Percentiles rank a stretch among this genome's conserved stretches.
These are phyloP conservation scores for Phialophora macrospora DNA, from an alignment of 2,329 filamentous ascomycete species.

Conservation along the genomic window DNA sequence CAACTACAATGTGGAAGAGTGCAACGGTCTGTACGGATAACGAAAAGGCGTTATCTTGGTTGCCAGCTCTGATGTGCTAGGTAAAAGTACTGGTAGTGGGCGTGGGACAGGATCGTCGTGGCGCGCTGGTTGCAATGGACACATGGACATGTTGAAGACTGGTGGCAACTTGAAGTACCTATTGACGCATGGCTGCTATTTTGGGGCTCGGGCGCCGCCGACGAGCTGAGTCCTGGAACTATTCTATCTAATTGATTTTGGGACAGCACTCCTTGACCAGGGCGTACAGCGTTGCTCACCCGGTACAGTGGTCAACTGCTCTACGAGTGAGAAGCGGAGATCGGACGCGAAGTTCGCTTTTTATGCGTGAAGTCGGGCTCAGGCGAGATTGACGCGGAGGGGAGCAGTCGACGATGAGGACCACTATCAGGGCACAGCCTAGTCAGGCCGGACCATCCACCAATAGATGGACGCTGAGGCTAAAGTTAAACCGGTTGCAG, in stretches of 20 bases:
- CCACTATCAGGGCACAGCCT: background rate
- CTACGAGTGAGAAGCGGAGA: background rate
- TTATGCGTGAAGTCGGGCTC: too few species aligned
- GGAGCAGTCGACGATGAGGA: background rate
- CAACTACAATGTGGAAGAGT: background rate
- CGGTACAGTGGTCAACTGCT: background rate
- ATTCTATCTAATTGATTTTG: background rate
- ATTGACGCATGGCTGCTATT: background rate
- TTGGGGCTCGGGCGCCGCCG: background rate
- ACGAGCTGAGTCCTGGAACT: background rate
- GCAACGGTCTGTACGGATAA: background rate
- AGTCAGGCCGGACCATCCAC: background rate
- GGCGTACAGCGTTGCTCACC: background rate
- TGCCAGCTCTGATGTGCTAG: background rate
- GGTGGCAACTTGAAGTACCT: background rate
- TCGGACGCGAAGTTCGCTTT: background rate
- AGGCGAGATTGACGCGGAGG: background rate
- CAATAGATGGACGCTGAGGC: background rate
- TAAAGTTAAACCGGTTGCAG: background rate
- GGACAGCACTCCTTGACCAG: background rate
- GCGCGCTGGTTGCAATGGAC: background rate
- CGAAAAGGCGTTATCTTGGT: slow-evolving; percentile 4
- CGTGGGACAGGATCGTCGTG: background rate
- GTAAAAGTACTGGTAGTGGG: slow-evolving; percentile 4
- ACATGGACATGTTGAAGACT: background rate